Evolutionary conservation across 352 stramenopile species (phyloP).

Genomic region (Aphanomyces invadans): DNA sequence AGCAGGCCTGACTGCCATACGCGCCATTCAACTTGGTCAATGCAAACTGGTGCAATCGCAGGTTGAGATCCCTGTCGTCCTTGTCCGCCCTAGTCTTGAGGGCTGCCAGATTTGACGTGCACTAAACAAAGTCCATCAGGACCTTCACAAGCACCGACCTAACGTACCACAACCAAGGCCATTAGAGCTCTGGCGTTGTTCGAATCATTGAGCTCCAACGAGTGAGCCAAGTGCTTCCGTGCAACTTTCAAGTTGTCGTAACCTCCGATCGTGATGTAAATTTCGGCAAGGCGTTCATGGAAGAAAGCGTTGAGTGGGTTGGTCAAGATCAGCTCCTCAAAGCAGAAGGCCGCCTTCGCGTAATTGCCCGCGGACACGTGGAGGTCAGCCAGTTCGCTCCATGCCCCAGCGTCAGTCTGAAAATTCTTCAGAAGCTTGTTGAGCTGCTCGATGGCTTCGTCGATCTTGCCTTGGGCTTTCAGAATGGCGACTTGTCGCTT

Average conservation of each 20-base stretch:
- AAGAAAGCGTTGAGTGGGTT: conserved; percentile 60
- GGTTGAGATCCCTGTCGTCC: conserved; percentile 48
- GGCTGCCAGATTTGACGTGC: conserved; percentile 45
- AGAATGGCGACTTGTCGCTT: conserved; percentile 62
- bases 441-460: conserved; percentile 43
- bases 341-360: conserved; percentile 58
- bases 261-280: conserved; percentile 57
- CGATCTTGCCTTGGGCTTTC: conserved; percentile 54
- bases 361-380: conserved; percentile 48
- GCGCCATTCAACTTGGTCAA: neutral
- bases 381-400: conserved; percentile 51
- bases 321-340: conserved; percentile 61
- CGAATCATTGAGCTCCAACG: conserved; percentile 56
- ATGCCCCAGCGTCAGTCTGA: conserved; percentile 46
- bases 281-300: conserved; percentile 52
- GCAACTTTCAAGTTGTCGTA: conserved; percentile 49
- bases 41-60: conserved; percentile 34
- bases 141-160: neutral
- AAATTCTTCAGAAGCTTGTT: conserved; percentile 55
- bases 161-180: conserved; percentile 32
- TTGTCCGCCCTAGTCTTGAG: conserved; percentile 36
- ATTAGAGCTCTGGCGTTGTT: conserved; percentile 48
- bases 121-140: conserved; percentile 25
- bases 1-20: neutral
- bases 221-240: conserved; percentile 64